These are phyloP conservation scores for Globisporangium barbulae DNA, from an alignment of 352 stramenopile species.

Conservation along the genomic window DNA sequence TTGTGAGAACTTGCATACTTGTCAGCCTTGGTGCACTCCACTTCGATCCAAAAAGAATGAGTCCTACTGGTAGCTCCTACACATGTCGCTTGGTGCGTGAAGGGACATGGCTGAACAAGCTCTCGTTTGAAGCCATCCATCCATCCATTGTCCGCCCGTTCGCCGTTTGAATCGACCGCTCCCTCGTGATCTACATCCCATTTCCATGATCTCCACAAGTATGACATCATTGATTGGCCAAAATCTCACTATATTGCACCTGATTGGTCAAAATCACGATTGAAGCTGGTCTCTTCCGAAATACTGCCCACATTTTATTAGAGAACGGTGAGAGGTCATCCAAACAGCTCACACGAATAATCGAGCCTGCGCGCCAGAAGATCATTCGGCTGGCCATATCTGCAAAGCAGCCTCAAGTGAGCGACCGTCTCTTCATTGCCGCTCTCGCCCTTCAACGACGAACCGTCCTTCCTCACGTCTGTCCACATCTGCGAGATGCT, in stretches of 20 bases:
- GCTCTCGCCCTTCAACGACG: constrained; percentile 1
- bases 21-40: no score
- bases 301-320: not conserved
- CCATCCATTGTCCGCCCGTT: not conserved
- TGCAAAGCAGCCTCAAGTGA: not conserved
- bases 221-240: not conserved
- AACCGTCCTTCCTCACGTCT: not conserved
- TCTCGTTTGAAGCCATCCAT: not conserved
- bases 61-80: not conserved
- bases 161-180: not conserved
- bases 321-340: not conserved
- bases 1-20: no score
- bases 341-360: constrained; percentile 10
- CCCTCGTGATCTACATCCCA: constrained; percentile 7
- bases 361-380: not conserved
- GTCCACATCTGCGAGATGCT: not conserved
- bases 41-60: no score
- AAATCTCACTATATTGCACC: not conserved
- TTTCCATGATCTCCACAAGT: constrained; percentile 1
- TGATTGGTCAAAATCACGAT: constrained; percentile 7
- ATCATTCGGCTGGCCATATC: constrained; percentile 2
- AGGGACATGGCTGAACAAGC: no score
- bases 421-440: not conserved
- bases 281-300: not conserved
- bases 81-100: no score